Conservation (phyloP, 129 eudicot genomes). For the Daucus carota region DH1_v3.0 NC_030382.2:15105001-15105500, state of each 20-base stretch:
- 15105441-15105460: constrained; percentile 96
- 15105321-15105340: constrained; percentile 6
- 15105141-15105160: not conserved
- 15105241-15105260: constrained; percentile 92
- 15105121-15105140: not conserved
- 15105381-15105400: not conserved
- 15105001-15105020: not conserved
- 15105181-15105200: constrained; percentile 83
- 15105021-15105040: too few relatives aligned
- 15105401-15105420: constrained; percentile 3
- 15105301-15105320: not conserved
- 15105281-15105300: not conserved
- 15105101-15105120: not conserved
- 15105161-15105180: constrained; percentile 65
- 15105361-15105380: not conserved
- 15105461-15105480: constrained; percentile 96
- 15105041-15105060: not conserved
- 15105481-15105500: constrained; percentile 82
- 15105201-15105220: constrained; percentile 99
- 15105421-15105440: constrained; percentile 86
- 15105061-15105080: not conserved
- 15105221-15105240: constrained; percentile 79
- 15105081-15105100: not conserved
- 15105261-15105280: constrained; percentile 81
- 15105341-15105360: constrained; percentile 2